phyloP scores from a whole-genome alignment of 805 yeast species.

The Candida easanensis region DNA sequence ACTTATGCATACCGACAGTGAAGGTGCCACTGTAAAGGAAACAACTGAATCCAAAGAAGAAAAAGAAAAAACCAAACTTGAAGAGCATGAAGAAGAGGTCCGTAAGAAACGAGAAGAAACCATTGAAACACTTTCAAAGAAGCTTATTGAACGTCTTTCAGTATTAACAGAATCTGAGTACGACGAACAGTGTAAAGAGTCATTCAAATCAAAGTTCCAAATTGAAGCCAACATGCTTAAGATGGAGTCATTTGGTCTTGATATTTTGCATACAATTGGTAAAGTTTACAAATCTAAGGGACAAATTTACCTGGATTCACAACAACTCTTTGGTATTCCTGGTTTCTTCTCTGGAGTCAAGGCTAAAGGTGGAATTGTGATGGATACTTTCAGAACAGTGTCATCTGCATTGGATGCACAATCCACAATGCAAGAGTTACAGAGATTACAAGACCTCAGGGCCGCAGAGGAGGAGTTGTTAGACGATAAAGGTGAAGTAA shows the following conservation, averaged over 20 bases:
- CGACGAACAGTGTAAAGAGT: slow-evolving; percentile 55
- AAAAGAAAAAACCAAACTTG: slow-evolving; percentile 45
- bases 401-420: slow-evolving; percentile 79
- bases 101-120: slow-evolving; percentile 61
- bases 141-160: slow-evolving; percentile 52
- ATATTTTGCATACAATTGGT: slow-evolving; percentile 75
- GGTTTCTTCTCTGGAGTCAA: slow-evolving; percentile 72
- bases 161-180: slow-evolving; percentile 61
- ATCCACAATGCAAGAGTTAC: slow-evolving; percentile 68
- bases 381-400: slow-evolving; percentile 69
- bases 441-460: slow-evolving; percentile 58
- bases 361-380: slow-evolving; percentile 70
- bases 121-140: slow-evolving; percentile 58
- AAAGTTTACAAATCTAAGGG: slow-evolving; percentile 64
- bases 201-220: slow-evolving; percentile 62
- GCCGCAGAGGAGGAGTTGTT: slow-evolving; percentile 36
- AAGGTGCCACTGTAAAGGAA: too few relatives aligned
- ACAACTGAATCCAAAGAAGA: too few relatives aligned
- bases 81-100: slow-evolving; percentile 76
- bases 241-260: slow-evolving; percentile 83
- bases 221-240: slow-evolving; percentile 83
- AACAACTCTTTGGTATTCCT: slow-evolving; percentile 60
- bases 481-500: slow-evolving; percentile 48
- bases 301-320: slow-evolving; percentile 61
- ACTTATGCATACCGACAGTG: slow-evolving; percentile 9